These are phyloP conservation scores for Fibroporia radiculosa DNA, from an alignment of 768 basidiomycete genomes.

Conservation along the genomic window DNA sequence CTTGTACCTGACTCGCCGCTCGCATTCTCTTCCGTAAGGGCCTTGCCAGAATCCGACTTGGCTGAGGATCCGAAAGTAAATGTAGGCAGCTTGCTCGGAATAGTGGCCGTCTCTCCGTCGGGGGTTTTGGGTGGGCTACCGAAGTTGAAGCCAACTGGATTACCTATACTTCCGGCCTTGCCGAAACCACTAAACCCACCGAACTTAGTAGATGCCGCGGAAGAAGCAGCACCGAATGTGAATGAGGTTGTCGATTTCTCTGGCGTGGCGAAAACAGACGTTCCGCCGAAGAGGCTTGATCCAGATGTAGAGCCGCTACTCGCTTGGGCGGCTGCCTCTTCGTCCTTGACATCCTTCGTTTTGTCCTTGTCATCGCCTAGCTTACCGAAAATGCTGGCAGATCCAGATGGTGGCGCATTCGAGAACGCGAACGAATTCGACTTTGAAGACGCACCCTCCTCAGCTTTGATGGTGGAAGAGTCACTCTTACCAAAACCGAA, in stretches of 20 bases:
- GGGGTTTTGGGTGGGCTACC: constrained; percentile 31
- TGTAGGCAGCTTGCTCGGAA: not conserved
- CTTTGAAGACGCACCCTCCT: not conserved
- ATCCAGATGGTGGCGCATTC: constrained; percentile 3
- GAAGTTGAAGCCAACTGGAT: constrained; percentile 58
- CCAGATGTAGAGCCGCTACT: constrained; percentile 5
- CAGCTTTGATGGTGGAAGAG: not conserved
- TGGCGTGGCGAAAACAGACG: constrained; percentile 6
- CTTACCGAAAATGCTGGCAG: constrained; percentile 8
- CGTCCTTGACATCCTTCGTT: constrained; percentile 4
- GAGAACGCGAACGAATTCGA: constrained; percentile 3
- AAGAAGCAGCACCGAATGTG: constrained; percentile 11
- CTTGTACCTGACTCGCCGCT: constrained; percentile 15
- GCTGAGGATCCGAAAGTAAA: constrained; percentile 18
- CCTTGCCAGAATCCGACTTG: constrained; percentile 6
- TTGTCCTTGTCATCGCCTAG: constrained; percentile 11
- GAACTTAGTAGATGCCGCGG: constrained; percentile 16
- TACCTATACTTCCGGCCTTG: constrained; percentile 44
- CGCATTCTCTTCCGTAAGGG: constrained; percentile 8
- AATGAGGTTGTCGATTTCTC: constrained; percentile 6
- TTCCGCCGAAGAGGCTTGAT: constrained; percentile 9
- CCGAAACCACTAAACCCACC: constrained; percentile 11
- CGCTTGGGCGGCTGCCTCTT: not conserved
- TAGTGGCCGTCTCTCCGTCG: constrained; percentile 12
- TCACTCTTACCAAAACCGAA: constrained; percentile 3